Evolutionary conservation across 441 rosid genomes (phyloP).

Genomic region (Manihot esculenta): DNA sequence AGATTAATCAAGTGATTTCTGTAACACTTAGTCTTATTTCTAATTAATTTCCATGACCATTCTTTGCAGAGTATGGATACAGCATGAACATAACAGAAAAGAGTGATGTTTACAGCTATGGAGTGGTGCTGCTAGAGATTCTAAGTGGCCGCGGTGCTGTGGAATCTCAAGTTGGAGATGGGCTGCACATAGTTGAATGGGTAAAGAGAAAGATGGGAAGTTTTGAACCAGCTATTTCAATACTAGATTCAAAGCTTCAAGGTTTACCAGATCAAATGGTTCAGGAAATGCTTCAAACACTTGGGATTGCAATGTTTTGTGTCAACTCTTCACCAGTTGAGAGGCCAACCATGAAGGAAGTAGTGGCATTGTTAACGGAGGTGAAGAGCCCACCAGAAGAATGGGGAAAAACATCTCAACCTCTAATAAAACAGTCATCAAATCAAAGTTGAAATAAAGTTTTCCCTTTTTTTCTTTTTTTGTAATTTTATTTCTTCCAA

Average conservation of each 20-base stretch:
- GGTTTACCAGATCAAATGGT: slow-evolving; percentile 84
- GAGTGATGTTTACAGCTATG: slow-evolving; percentile 93
- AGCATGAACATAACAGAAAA: slow-evolving; percentile 93
- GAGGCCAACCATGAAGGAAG: slow-evolving; percentile 95
- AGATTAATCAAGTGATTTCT: too few relatives aligned
- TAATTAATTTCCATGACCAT: slow-evolving; percentile 10
- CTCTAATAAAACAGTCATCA: slow-evolving; percentile 77
- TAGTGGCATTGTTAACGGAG: slow-evolving; percentile 80
- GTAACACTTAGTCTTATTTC: background rate
- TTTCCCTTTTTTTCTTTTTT: background rate
- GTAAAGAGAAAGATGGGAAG: slow-evolving; percentile 96
- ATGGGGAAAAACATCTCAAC: slow-evolving; percentile 89
- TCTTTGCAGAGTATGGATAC: slow-evolving; percentile 82
- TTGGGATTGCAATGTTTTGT: slow-evolving; percentile 92
- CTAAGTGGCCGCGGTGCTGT: slow-evolving; percentile 82
- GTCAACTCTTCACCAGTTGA: slow-evolving; percentile 84
- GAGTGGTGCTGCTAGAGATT: slow-evolving; percentile 83
- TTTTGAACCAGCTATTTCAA: slow-evolving; percentile 71
- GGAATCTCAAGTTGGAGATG: slow-evolving; percentile 64
- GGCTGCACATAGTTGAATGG: slow-evolving; percentile 91
- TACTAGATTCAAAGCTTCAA: slow-evolving; percentile 78
- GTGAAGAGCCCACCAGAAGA: slow-evolving; percentile 90
- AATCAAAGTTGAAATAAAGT: slow-evolving; percentile 38
- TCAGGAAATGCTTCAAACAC: slow-evolving; percentile 93
- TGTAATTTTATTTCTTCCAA: slow-evolving; percentile 8